Evolutionary conservation across 2,329 filamentous ascomycete species (phyloP).

Genomic region (Fusarium chuoi): DNA sequence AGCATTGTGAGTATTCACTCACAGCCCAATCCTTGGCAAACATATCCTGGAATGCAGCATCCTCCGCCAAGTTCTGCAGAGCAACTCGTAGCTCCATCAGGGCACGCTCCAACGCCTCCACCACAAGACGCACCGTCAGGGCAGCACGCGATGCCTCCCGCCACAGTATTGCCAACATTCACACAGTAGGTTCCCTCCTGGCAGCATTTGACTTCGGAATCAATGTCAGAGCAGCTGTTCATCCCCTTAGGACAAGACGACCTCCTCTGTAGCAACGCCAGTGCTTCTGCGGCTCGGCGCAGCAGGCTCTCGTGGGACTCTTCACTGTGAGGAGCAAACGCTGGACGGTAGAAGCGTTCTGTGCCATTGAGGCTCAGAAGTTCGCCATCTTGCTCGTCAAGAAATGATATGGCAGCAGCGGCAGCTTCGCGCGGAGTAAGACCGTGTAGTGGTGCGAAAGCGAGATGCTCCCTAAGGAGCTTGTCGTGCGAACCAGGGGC

Average conservation of each 20-base stretch:
- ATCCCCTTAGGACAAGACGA: slow-evolving; percentile 76
- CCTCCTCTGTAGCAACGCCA: slow-evolving; percentile 64
- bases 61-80: slow-evolving; percentile 74
- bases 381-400: slow-evolving; percentile 44
- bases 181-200: slow-evolving; percentile 73
- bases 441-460: slow-evolving; percentile 52
- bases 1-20: slow-evolving; percentile 48
- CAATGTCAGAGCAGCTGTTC: slow-evolving; percentile 70
- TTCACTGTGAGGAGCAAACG: slow-evolving; percentile 61
- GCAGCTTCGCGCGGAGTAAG: slow-evolving; percentile 45
- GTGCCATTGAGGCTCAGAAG: slow-evolving; percentile 25
- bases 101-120: slow-evolving; percentile 71
- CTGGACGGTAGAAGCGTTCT: slow-evolving; percentile 55
- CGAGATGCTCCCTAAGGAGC: slow-evolving; percentile 75
- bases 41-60: slow-evolving; percentile 78
- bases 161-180: slow-evolving; percentile 67
- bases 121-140: slow-evolving; percentile 71
- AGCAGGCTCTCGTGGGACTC: slow-evolving; percentile 46
- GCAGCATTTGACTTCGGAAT: slow-evolving; percentile 78
- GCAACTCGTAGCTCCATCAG: slow-evolving; percentile 71
- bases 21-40: slow-evolving; percentile 78
- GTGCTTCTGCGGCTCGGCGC: slow-evolving; percentile 57
- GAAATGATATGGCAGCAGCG: slow-evolving; percentile 45
- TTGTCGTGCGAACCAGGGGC: slow-evolving; percentile 76
- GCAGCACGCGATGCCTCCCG: slow-evolving; percentile 81